These are phyloP conservation scores for Suillus alpinus DNA, from an alignment of 768 basidiomycete species.

Conservation along the genomic window DNA sequence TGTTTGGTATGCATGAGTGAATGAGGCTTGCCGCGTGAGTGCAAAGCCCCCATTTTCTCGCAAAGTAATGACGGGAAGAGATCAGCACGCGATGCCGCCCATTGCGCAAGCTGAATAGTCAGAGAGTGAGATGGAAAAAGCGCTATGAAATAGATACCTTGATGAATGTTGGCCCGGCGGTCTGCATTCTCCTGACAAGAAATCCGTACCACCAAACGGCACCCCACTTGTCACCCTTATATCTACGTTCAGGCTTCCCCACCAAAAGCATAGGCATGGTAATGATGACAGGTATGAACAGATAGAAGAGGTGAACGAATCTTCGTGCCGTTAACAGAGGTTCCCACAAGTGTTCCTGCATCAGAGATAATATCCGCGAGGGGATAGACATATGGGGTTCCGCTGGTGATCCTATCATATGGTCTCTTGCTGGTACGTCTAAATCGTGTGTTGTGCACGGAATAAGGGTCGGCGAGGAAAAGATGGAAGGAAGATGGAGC, in stretches of 20 bases:
- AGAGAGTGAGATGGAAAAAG: conserved; percentile 9
- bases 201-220: conserved; percentile 98
- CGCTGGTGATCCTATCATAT: conserved; percentile 63
- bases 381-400: conserved; percentile 53
- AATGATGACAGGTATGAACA: conserved; percentile 88
- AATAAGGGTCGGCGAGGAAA: conserved; percentile 49
- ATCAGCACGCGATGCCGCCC: conserved; percentile 95
- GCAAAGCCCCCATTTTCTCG: conserved; percentile 77
- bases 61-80: conserved; percentile 88
- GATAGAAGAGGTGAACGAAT: conserved; percentile 75
- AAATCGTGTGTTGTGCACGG: conserved; percentile 33
- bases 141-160: conserved; percentile 56
- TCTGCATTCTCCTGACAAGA: conserved; percentile 85
- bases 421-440: conserved; percentile 13
- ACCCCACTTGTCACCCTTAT: conserved; percentile 83
- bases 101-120: conserved; percentile 78
- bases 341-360: conserved; percentile 71
- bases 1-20: conserved; percentile 72
- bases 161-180: conserved; percentile 94
- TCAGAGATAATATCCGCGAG: conserved; percentile 40
- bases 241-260: conserved; percentile 50
- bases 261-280: conserved; percentile 81
- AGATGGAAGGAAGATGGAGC: conserved; percentile 43
- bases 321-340: conserved; percentile 80
- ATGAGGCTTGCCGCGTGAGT: conserved; percentile 86